A percentile compares a stretch with the other conserved stretches of the same genome.
Conservation (phyloP, 2,329 filamentous ascomycete genomes). For the Fusarium gaditjirri region DNA sequence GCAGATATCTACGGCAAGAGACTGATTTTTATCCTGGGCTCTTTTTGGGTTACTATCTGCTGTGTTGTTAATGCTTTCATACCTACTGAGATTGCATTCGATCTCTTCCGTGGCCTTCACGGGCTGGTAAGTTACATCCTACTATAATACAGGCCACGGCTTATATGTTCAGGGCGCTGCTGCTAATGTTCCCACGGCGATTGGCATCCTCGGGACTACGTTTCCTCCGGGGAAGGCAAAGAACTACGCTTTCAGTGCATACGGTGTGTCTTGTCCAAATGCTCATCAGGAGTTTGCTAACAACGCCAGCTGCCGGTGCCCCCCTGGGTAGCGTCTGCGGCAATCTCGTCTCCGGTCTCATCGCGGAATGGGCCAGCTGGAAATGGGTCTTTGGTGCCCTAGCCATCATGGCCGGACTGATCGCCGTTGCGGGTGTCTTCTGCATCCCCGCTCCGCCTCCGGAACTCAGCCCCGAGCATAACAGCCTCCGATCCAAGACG, state of each 20-base stretch:
- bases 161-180: conserved; percentile 63
- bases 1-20: conserved; percentile 75
- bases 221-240: conserved; percentile 75
- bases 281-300: not conserved
- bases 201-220: conserved; percentile 75
- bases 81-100: conserved; percentile 73
- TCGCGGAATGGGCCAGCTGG: conserved; percentile 71
- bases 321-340: conserved; percentile 73
- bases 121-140: conserved; percentile 58
- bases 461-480: conserved; percentile 38
- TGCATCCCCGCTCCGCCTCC: conserved; percentile 66
- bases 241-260: conserved; percentile 75
- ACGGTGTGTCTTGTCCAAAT: conserved; percentile 54
- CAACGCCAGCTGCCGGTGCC: conserved; percentile 64
- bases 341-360: conserved; percentile 71
- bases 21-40: conserved; percentile 71
- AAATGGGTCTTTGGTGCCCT: conserved; percentile 75
- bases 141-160: not conserved
- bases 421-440: conserved; percentile 66
- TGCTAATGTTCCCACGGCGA: conserved; percentile 75
- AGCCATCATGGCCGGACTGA: conserved; percentile 67
- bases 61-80: conserved; percentile 72
- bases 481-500: conserved; percentile 50
- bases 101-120: conserved; percentile 73
- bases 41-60: conserved; percentile 69